These are phyloP conservation scores for Lactarius hengduanensis DNA, from an alignment of 768 basidiomycete species.

Conservation along the genomic window DNA sequence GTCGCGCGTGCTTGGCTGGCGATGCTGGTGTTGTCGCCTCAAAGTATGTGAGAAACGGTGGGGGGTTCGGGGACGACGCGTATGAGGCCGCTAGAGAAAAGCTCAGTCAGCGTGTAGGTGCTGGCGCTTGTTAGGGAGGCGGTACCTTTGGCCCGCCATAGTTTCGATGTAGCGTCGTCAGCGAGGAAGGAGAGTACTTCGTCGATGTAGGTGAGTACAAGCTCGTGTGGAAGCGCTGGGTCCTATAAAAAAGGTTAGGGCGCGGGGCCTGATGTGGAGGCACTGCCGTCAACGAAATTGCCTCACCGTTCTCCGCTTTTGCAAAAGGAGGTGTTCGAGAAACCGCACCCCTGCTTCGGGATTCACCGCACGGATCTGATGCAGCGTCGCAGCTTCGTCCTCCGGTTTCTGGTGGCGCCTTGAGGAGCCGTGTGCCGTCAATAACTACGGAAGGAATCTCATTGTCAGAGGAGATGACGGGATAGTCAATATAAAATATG, in stretches of 20 bases:
- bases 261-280: background rate
- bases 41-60: slow-evolving; percentile 70
- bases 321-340: slow-evolving; percentile 78
- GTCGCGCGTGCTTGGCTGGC: slow-evolving; percentile 63
- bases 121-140: background rate
- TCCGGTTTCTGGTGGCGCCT: slow-evolving; percentile 58
- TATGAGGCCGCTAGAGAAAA: slow-evolving; percentile 33
- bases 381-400: slow-evolving; percentile 59
- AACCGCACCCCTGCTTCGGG: slow-evolving; percentile 64
- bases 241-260: slow-evolving; percentile 42
- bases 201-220: slow-evolving; percentile 35
- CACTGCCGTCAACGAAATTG: background rate
- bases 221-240: slow-evolving; percentile 61
- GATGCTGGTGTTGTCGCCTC: slow-evolving; percentile 82
- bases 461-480: background rate
- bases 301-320: slow-evolving; percentile 59
- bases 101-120: background rate
- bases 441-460: slow-evolving; percentile 45
- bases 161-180: slow-evolving; percentile 27
- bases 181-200: slow-evolving; percentile 29
- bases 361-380: slow-evolving; percentile 56
- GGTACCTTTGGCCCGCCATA: slow-evolving; percentile 29
- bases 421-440: slow-evolving; percentile 53
- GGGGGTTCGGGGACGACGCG: slow-evolving; percentile 32
- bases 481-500: background rate